Evolutionary conservation across 805 yeast genomes (phyloP).

Genomic region (Metschnikowia vanudenii): DNA sequence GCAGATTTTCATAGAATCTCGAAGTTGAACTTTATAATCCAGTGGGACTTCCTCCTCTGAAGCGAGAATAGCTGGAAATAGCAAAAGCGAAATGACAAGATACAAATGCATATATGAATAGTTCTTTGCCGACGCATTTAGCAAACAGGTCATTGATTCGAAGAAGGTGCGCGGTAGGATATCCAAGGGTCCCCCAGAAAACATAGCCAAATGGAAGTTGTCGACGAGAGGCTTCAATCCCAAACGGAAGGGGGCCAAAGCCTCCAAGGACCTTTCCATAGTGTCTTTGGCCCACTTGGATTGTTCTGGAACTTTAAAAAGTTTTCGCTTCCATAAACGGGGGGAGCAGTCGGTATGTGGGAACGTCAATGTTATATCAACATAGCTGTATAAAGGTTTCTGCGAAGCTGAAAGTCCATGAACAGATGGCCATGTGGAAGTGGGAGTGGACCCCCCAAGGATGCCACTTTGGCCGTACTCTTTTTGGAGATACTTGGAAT

Average conservation of each 20-base stretch:
- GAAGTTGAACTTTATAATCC: not conserved
- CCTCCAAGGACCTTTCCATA: not conserved
- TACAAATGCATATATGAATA: constrained; percentile 27
- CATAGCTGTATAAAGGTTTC: constrained; percentile 4
- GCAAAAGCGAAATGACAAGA: constrained; percentile 27
- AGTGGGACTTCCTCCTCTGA: constrained; percentile 2
- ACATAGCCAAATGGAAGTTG: not conserved
- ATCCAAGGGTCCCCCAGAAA: not conserved
- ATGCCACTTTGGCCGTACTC: no score
- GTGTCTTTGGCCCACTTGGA: not conserved
- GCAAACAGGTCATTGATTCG: not conserved
- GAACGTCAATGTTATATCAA: constrained; percentile 2
- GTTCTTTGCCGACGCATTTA: not conserved
- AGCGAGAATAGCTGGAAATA: constrained; percentile 31
- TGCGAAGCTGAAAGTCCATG: no score
- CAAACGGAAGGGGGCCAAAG: not conserved
- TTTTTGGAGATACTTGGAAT: no score
- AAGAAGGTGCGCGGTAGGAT: not conserved
- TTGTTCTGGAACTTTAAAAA: not conserved
- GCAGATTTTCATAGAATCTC: not conserved
- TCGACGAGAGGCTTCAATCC: not conserved
- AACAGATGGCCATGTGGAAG: no score
- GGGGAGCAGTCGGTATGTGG: constrained; percentile 8
- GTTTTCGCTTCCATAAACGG: not conserved
- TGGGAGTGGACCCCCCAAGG: no score